Evolutionary conservation across 1,284 basidiomycete genomes (phyloP), one percentile per base, ranked within the genome.

Genomic region (Cryptococcus sp.): DNA sequence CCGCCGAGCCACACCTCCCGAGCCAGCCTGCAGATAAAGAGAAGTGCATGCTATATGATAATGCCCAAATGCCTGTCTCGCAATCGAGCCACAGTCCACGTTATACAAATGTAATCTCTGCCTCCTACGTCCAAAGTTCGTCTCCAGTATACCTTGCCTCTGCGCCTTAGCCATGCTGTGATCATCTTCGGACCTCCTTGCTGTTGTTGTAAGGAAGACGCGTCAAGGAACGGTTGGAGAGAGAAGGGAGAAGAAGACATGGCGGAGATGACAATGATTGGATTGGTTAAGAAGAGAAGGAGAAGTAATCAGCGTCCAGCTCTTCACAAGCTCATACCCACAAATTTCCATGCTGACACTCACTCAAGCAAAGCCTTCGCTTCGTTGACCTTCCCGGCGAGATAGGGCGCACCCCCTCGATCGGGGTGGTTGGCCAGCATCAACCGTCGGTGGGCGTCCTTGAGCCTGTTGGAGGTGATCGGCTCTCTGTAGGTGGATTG

Each of bases 351-450:
- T 18, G 39, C 24, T 8, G 16, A 23, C 24, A 70, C 76, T 72
- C 64, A 77, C 52, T 92, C 89, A 33, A 92, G 75, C 56, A 91
- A 64, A 65, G 91, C 88, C 71, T 90, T 91, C 0, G 91, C 92
- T 71, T 96, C 92, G 76, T 95, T 96, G 56, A 95, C 91, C 82
- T 96, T 98, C 71, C 91, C 94, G n/a, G 95, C 95, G 40, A 98
- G 79, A 77, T 95, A 97, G 1, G 95, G 95, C 12, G 91, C 89
- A 35, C 95, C 95, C 43, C 94, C 94, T 61, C 94, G 83, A 80
- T 98, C 94, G 16, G 95, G 95, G 78, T 97, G 93, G 78, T 97
- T 98, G 23, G 90, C 87, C 47, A 95, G 82, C 91, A 95, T 96
- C 65, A 96, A 88, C 45, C 86, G 84, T 52, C 92, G 84, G 76